Conservation (phyloP, 2,329 filamentous ascomycete genomes). For the Chrysoporthe puriensis region DNA sequence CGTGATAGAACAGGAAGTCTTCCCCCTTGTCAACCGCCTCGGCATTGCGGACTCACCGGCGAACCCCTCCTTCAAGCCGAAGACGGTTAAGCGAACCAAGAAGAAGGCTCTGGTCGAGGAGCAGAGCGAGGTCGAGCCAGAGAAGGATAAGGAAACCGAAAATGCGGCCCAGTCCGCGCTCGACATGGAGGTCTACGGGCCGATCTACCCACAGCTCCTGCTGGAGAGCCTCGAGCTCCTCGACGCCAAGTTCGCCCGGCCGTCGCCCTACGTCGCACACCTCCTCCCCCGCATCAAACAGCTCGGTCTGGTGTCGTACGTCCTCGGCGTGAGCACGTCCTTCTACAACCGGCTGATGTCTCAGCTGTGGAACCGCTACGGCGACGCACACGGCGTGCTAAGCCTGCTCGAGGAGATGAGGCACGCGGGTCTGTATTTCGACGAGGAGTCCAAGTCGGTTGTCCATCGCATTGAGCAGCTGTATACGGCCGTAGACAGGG, state of each 20-base stretch:
- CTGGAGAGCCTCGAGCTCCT: conserved; percentile 60
- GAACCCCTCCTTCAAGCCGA: background rate
- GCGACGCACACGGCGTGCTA: conserved; percentile 59
- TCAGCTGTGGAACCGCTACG: conserved; percentile 63
- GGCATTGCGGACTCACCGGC: conserved; percentile 47
- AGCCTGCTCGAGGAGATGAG: conserved; percentile 68
- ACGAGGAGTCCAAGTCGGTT: conserved; percentile 50
- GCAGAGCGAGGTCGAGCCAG: conserved; percentile 20
- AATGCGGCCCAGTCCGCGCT: conserved; percentile 35
- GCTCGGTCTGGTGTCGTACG: conserved; percentile 70
- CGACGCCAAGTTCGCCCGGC: conserved; percentile 57
- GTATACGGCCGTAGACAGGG: conserved; percentile 27
- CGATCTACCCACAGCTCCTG: conserved; percentile 67
- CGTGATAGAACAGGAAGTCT: conserved; percentile 68
- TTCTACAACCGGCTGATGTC: conserved; percentile 71
- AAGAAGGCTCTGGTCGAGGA: conserved; percentile 28
- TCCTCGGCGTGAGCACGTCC: conserved; percentile 70
- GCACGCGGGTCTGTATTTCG: conserved; percentile 61
- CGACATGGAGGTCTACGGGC: conserved; percentile 61
- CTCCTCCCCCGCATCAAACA: conserved; percentile 70
- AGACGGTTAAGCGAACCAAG: conserved; percentile 20
- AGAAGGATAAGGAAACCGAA: conserved; percentile 3
- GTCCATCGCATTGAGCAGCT: conserved; percentile 39
- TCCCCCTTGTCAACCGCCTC: conserved; percentile 60
- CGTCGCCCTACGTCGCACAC: conserved; percentile 62